These are phyloP conservation scores for Aureoboletus auriporus DNA, from an alignment of 768 basidiomycete genomes.

Conservation along the genomic window DNA sequence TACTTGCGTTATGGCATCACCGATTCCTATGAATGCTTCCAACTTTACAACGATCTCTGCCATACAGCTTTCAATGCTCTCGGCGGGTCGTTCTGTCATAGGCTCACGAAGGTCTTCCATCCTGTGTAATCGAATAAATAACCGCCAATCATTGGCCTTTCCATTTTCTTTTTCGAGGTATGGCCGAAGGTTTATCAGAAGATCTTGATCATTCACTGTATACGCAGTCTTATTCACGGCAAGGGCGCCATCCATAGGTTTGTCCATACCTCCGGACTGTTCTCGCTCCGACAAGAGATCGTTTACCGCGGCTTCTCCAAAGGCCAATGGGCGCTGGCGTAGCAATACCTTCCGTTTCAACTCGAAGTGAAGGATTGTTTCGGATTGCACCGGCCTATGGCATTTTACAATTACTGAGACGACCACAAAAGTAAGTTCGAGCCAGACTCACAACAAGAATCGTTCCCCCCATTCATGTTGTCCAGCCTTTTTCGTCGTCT, in stretches of 20 bases:
- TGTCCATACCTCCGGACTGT: conserved; percentile 5
- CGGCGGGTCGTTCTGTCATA: not conserved
- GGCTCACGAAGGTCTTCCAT: not conserved
- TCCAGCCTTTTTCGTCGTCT: conserved; percentile 14
- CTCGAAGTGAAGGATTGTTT: conserved; percentile 22
- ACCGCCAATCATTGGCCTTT: conserved; percentile 9
- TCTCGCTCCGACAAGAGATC: conserved; percentile 14
- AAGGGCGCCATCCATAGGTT: not conserved
- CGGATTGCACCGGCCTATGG: conserved; percentile 8
- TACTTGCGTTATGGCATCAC: conserved; percentile 23
- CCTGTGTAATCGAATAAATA: conserved; percentile 20
- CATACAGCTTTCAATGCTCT: conserved; percentile 15
- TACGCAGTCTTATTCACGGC: not conserved
- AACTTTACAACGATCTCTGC: conserved; percentile 20
- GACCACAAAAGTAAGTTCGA: too few relatives aligned
- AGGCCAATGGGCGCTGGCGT: conserved; percentile 14
- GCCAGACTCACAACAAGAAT: conserved; percentile 16
- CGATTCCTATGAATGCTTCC: conserved; percentile 22
- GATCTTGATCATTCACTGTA: conserved; percentile 13
- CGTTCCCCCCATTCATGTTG: conserved; percentile 21
- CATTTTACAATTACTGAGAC: too few relatives aligned
- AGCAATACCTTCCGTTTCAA: conserved; percentile 18
- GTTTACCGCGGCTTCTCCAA: conserved; percentile 9
- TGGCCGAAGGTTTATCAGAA: conserved; percentile 16
- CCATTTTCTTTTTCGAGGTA: not conserved